These are phyloP conservation scores for Hibiscus mutabilis DNA, from an alignment of 345 rosid species.

Conservation along the genomic window DNA sequence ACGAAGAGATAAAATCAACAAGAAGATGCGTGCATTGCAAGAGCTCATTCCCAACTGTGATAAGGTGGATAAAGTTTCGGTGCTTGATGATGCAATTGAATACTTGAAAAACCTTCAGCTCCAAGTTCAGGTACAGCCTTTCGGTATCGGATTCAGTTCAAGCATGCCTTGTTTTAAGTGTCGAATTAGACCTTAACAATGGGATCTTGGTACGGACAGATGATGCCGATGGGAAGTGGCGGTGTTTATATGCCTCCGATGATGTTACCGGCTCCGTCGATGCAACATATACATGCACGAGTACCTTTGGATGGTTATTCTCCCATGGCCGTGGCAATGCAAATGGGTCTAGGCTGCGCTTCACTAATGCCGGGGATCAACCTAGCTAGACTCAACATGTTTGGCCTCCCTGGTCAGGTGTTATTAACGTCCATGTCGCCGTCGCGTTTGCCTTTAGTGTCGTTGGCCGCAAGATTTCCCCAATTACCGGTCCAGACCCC, in stretches of 20 bases:
- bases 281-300: conserved; percentile 31
- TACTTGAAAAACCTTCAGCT: conserved; percentile 60
- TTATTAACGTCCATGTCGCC: conserved; percentile 17
- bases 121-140: conserved; percentile 50
- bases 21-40: conserved; percentile 57
- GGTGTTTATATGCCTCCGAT: conserved; percentile 31
- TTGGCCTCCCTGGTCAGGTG: conserved; percentile 22
- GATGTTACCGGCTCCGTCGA: conserved; percentile 27
- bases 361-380: conserved; percentile 18
- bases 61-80: conserved; percentile 60
- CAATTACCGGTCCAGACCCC: conserved; percentile 11
- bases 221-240: conserved; percentile 46
- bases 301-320: conserved; percentile 21
- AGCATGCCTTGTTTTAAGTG: too few relatives aligned
- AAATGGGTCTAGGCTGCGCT: conserved; percentile 24
- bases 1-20: conserved; percentile 44
- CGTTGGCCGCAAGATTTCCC: conserved; percentile 14
- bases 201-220: conserved; percentile 25
- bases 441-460: neutral
- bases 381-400: conserved; percentile 17
- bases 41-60: conserved; percentile 64
- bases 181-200: neutral
- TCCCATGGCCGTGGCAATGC: conserved; percentile 27
- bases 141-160: too few relatives aligned
- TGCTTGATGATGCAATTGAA: conserved; percentile 68